A percentile compares a stretch with the other conserved stretches of the same genome.
These are phyloP conservation scores for Chionographis japonica DNA, from an alignment of 106 monocot species.

Conservation along the genomic window DNA sequence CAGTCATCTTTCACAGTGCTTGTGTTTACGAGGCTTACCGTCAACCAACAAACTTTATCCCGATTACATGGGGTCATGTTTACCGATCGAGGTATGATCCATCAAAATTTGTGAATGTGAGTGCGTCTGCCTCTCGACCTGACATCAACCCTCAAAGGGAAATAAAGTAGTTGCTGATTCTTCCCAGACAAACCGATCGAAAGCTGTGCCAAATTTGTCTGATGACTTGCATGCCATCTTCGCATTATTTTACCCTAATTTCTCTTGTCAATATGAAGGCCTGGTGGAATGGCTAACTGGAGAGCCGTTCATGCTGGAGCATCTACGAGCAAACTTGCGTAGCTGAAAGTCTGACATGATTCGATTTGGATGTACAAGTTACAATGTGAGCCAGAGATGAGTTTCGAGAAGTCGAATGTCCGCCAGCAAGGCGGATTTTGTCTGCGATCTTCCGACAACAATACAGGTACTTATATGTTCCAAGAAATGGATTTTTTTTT, in stretches of 20 bases:
- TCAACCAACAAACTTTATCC: too few species aligned
- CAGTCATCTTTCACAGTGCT: neutral
- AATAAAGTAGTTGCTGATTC: too few species aligned
- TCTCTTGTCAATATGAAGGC: conserved; percentile 20
- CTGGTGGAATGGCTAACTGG: conserved; percentile 53
- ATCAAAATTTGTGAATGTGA: too few species aligned
- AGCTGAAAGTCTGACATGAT: neutral
- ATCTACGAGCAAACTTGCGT: conserved; percentile 7
- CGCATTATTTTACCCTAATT: neutral
- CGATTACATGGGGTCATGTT: too few species aligned
- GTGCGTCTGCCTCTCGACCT: too few species aligned
- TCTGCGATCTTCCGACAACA: too few species aligned
- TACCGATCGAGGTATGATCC: too few species aligned
- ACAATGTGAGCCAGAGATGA: neutral
- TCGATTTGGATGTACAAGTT: neutral
- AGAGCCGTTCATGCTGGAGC: conserved; percentile 24
- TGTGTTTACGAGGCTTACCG: neutral
- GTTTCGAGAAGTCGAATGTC: too few species aligned
- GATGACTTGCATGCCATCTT: neutral
- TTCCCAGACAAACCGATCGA: neutral
- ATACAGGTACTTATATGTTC: too few species aligned
- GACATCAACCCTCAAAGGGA: too few species aligned
- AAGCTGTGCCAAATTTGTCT: neutral
- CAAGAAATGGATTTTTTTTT: too few species aligned
- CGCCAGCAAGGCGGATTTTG: neutral